These are phyloP conservation scores for Tetrahymena malaccensis DNA, from an alignment of 73 alveolate genomes.

Conservation along the genomic window DNA sequence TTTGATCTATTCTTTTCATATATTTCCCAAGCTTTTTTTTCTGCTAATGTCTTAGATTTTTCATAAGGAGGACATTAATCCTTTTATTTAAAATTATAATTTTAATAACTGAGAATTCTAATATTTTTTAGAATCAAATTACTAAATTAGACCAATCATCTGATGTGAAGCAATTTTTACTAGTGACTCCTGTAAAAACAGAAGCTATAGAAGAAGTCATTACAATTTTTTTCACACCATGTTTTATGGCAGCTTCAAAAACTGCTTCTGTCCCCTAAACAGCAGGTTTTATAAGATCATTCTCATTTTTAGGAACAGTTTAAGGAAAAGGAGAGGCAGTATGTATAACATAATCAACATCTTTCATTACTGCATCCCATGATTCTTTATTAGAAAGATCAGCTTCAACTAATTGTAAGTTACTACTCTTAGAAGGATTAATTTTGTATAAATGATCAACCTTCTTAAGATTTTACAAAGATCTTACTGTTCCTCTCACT, in stretches of 20 bases:
- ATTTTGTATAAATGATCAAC: conserved; percentile 40
- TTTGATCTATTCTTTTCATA: background rate
- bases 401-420: conserved; percentile 44
- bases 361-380: conserved; percentile 36
- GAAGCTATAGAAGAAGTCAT: conserved; percentile 39
- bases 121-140: background rate
- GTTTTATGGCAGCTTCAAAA: conserved; percentile 41
- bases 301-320: conserved; percentile 43
- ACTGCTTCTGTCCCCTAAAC: conserved; percentile 54
- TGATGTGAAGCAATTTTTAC: background rate
- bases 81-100: conserved; percentile 7
- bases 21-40: conserved; percentile 51
- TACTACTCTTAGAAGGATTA: conserved; percentile 12
- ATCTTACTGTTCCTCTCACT: conserved; percentile 59
- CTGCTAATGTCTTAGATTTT: conserved; percentile 46
- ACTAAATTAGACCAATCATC: background rate
- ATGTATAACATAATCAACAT: conserved; percentile 48
- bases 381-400: conserved; percentile 40
- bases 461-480: conserved; percentile 25
- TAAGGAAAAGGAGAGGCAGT: conserved; percentile 64
- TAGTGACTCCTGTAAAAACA: background rate
- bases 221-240: conserved; percentile 46
- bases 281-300: conserved; percentile 58
- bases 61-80: conserved; percentile 25
- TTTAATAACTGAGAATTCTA: background rate